Conservation (phyloP, 345 rosid genomes). For the Ceriops zippeliana region DNA sequence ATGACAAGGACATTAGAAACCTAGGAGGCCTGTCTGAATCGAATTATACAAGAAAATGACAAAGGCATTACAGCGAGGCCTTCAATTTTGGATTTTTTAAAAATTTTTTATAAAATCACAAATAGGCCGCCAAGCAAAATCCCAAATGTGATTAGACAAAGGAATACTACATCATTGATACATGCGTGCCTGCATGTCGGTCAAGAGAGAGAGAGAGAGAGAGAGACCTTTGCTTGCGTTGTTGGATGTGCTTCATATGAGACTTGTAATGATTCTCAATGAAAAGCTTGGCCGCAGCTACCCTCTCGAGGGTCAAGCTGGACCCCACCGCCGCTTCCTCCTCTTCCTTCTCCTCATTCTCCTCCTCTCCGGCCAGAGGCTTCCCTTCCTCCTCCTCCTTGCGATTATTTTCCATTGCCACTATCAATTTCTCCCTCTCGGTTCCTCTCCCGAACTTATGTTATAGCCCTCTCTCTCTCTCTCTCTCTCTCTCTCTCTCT, state of each 20-base stretch:
- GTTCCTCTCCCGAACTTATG: too few species aligned
- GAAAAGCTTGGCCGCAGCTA: conserved; percentile 84
- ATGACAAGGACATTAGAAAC: too few species aligned
- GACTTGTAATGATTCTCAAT: conserved; percentile 82
- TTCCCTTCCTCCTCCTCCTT: conserved; percentile 17
- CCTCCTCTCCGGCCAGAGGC: conserved; percentile 26
- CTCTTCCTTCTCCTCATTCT: conserved; percentile 36
- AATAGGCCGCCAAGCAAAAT: neutral
- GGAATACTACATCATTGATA: neutral
- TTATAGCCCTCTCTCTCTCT: neutral
- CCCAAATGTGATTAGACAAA: neutral
- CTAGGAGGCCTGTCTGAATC: too few species aligned
- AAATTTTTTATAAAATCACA: neutral
- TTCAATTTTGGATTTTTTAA: too few species aligned
- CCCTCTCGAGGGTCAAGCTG: conserved; percentile 45
- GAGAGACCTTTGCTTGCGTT: conserved; percentile 70
- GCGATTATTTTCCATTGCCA: conserved; percentile 32
- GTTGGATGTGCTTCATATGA: conserved; percentile 77
- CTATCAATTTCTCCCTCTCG: neutral
- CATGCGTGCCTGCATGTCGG: neutral
- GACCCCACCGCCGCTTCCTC: conserved; percentile 49
- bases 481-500: conserved; percentile 21
- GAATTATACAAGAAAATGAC: too few species aligned
- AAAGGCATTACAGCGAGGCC: too few species aligned
- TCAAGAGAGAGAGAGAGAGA: neutral